Evolutionary conservation across 768 basidiomycete genomes (phyloP), one percentile per base, ranked within the genome.

Genomic region (Tylopilus sp.): DNA sequence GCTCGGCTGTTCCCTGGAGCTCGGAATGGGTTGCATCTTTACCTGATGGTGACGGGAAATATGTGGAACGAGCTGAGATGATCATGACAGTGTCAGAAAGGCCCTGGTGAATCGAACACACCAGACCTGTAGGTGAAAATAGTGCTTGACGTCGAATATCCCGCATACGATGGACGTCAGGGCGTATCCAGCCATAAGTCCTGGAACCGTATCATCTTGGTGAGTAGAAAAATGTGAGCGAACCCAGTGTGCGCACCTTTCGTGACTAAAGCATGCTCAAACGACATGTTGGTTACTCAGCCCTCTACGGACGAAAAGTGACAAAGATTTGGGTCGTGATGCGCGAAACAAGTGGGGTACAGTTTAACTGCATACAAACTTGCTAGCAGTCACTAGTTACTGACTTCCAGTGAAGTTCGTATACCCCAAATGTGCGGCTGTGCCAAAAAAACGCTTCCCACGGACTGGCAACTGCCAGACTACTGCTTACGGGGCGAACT

Each of bases 11-110:
- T 55, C 59, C 59, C 57, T 46, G 53, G 31, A 43, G 16, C 34
- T 52, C 45, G 44, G 12, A 33, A 28, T 17, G 48, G 45, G 46
- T 47, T 26, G 45, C 45, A 19, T 48, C 53, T 48, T 54, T 73
- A 91, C 93, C 78, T 96, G 93, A 63, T 91, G 88, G 67, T 95
- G 82, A 48, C 82, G 83, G n/a, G 90, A 92, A 44, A 97, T 78
- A 66, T 97, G 93, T 3, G 93, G 94, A 19, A 89, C 81, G 36
- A 95, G 80, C 85, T 93, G 57, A 21, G 38, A 30, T 37, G n/a
- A 44, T 24, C 28, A 63, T 45, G 55, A 21, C 16, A 22, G 2
- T 44, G 40, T 60, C 31, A 56, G 55, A 49, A 42, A 34, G 47
- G 42, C 16, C 17, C 34, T 41, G 44, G 22, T 9, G 36, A n/a